Base-by-base conservation (phyloP, 331 rosid species). In the Acacia concinna region DNA sequence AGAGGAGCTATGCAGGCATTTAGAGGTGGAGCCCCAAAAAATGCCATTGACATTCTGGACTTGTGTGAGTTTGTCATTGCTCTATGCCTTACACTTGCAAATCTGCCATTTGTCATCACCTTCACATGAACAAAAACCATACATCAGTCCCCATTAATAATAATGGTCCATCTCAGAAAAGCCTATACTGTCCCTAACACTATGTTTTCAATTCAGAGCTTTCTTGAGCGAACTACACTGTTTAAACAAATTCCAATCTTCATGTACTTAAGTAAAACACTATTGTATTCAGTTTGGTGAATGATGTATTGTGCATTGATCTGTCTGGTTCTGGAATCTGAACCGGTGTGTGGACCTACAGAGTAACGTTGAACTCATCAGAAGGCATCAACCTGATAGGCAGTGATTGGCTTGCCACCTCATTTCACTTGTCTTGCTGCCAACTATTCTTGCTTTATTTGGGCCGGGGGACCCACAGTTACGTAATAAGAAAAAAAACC, bases 81-180 rank as follows among this genome's bases (percentile, higher is more conserved):
- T 73, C 98, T 91, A 32, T 95, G 98, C 28, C 90, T 88, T 80
- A 92, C 96, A 66, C 97, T 95, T 38, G 73, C 76, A 78, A 95
- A 90, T 84, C 97, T 92, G 51, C 91, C 97, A 83, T 92, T 95
- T 80, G 98, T 92, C 97, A 91, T 85, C 4, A 81, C 97, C 98
- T 95, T 49, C 67, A 87, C 68, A 31, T 31, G 68, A 62, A 31
- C 23, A 62, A 31, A 28, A 10, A 31, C 40, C 9, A 31, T 13
- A 60, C 10, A 30, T 62, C 68, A 62, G 40, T 17, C 17, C 17
- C 68, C 68, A 62, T 28, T 14, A 31, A 27, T 32, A 59, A 27
- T 30, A 31, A 15, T 54, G 43, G 27, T 17, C 44, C 43, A 34
- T 64, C 43, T 74, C 80, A 35, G 23, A 27, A n/a, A 32, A n/a